Percentiles rank a stretch among this genome's conserved stretches.
Conservation (phyloP, 345 rosid species). For the Physaria fendleri region DNA sequence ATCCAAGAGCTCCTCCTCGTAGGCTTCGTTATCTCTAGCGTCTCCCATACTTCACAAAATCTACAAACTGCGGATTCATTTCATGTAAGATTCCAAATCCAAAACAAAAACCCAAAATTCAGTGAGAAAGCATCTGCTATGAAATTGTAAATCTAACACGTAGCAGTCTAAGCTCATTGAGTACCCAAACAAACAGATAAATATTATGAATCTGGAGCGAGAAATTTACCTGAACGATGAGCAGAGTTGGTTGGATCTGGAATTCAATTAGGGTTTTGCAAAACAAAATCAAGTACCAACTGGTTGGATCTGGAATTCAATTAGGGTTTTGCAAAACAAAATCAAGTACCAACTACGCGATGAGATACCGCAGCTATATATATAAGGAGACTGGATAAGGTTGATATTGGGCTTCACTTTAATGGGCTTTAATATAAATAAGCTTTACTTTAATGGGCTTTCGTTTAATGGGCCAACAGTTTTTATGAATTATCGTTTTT, state of each 20-base stretch:
- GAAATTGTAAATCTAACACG: too few species aligned
- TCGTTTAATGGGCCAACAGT: not conserved
- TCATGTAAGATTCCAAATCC: not conserved
- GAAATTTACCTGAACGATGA: conserved; percentile 29
- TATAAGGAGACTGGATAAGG: not conserved
- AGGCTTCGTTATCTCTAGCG: conserved; percentile 88
- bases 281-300: too few species aligned
- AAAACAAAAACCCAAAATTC: not conserved
- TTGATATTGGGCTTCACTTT: not conserved
- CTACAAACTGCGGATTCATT: not conserved
- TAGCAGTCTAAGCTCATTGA: too few species aligned
- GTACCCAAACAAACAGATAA: too few species aligned
- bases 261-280: conserved; percentile 44
- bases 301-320: conserved; percentile 22
- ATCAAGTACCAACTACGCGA: too few species aligned
- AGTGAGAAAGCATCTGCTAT: not conserved
- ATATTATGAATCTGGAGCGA: not conserved
- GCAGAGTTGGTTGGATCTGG: conserved; percentile 11
- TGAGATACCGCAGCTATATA: not conserved
- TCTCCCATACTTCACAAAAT: conserved; percentile 60
- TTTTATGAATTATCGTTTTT: too few species aligned
- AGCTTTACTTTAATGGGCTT: conserved; percentile 7
- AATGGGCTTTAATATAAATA: too few species aligned
- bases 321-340: conserved; percentile 48
- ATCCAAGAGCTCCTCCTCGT: conserved; percentile 98